Evolutionary conservation across 257 asterid genomes (phyloP).

Genomic region (Solanum pennellii): DNA sequence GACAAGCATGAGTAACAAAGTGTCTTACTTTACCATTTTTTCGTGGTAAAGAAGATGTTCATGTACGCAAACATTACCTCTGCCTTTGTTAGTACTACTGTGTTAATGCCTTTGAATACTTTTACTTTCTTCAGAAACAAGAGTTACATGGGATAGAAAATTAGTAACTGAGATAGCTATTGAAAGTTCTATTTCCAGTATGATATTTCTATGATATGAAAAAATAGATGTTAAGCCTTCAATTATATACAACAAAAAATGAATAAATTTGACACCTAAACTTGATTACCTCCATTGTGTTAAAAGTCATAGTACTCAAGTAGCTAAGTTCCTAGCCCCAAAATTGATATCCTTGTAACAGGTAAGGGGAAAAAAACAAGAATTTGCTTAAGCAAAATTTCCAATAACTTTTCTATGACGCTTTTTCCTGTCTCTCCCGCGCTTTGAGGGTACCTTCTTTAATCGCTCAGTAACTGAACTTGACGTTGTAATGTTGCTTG

Average conservation of each 20-base stretch:
- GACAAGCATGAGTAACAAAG: background rate
- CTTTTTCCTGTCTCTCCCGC: slow-evolving; percentile 39
- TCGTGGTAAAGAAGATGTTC: background rate
- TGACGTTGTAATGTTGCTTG: slow-evolving; percentile 2
- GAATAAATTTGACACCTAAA: slow-evolving; percentile 9
- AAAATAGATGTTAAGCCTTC: no score
- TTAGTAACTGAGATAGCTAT: background rate
- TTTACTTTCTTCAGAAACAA: background rate
- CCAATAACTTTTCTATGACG: slow-evolving; percentile 58
- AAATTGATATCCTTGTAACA: slow-evolving; percentile 8
- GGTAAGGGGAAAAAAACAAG: slow-evolving; percentile 8
- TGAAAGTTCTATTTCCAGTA: background rate
- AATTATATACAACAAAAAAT: slow-evolving; percentile 16
- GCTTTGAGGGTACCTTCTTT: slow-evolving; percentile 28
- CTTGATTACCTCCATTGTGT: background rate
- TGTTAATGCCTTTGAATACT: background rate
- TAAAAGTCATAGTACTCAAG: slow-evolving; percentile 15
- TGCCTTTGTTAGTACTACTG: background rate
- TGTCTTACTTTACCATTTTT: background rate
- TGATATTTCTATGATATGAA: background rate
- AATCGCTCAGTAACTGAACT: background rate
- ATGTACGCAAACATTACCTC: background rate
- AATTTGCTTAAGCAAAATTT: slow-evolving; percentile 21
- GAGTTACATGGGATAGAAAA: background rate
- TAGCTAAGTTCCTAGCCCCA: slow-evolving; percentile 10